These are phyloP conservation scores for Fusarium goolgardi DNA, from an alignment of 2,329 filamentous ascomycete species.

Conservation along the genomic window DNA sequence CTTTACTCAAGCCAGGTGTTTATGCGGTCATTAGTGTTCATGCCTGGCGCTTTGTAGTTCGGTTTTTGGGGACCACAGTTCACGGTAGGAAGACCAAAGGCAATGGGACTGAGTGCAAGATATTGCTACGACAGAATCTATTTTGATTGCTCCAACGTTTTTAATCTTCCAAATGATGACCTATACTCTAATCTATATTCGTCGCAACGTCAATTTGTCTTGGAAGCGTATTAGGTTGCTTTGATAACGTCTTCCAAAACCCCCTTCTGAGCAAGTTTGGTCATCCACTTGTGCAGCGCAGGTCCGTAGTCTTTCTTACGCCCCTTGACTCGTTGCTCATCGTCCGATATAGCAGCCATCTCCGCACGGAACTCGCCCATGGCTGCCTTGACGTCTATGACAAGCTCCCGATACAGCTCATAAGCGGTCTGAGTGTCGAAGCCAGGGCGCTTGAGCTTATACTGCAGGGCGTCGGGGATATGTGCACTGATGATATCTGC, in stretches of 20 bases:
- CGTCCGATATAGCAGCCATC: slow-evolving; percentile 57
- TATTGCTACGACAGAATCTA: slow-evolving; percentile 12
- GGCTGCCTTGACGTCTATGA: slow-evolving; percentile 56
- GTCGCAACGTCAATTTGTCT: background rate
- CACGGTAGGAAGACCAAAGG: slow-evolving; percentile 10
- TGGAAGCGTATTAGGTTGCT: background rate
- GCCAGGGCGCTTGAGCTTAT: slow-evolving; percentile 21
- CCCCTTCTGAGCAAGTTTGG: slow-evolving; percentile 74
- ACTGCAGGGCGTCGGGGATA: slow-evolving; percentile 31
- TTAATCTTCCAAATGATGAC: background rate
- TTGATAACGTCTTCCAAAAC: slow-evolving; percentile 61
- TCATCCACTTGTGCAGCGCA: slow-evolving; percentile 75
- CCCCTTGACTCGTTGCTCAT: slow-evolving; percentile 64
- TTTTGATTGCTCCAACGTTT: slow-evolving; percentile 3
- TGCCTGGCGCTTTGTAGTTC: background rate
- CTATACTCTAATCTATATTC: slow-evolving; percentile 2
- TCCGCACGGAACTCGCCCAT: slow-evolving; percentile 63
- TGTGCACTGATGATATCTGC: slow-evolving; percentile 42
- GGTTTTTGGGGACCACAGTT: background rate
- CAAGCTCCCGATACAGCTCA: slow-evolving; percentile 55
- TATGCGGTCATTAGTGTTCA: slow-evolving; percentile 1
- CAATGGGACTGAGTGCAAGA: background rate
- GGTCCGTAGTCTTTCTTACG: slow-evolving; percentile 76
- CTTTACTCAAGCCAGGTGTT: slow-evolving; percentile 13
- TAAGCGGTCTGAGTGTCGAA: slow-evolving; percentile 46